Conservation (phyloP, 2,329 filamentous ascomycete species). For the Aspergillus japonicus region DNA sequence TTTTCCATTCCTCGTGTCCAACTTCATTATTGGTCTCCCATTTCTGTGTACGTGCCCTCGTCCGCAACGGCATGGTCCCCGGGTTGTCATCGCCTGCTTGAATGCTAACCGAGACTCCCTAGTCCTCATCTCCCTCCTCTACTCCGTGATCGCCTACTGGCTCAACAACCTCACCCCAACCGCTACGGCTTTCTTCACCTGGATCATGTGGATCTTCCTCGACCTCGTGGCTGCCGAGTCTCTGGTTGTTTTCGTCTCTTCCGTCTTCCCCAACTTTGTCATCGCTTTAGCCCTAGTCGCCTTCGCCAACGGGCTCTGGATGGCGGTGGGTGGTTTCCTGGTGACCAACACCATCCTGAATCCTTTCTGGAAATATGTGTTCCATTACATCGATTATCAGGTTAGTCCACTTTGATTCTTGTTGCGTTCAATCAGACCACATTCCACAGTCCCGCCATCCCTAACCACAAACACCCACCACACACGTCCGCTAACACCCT, state of each 20-base stretch:
- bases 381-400: slow-evolving; percentile 87
- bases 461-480: neutral
- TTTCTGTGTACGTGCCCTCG: slow-evolving; percentile 60
- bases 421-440: neutral
- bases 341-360: slow-evolving; percentile 72
- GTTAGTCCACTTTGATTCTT: slow-evolving; percentile 24
- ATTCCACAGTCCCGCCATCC: neutral
- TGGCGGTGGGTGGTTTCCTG: slow-evolving; percentile 81
- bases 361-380: slow-evolving; percentile 81
- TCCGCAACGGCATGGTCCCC: neutral
- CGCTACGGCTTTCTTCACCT: slow-evolving; percentile 68
- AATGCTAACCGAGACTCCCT: neutral
- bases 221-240: slow-evolving; percentile 80
- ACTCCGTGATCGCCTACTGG: slow-evolving; percentile 76
- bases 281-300: slow-evolving; percentile 75
- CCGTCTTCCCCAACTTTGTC: slow-evolving; percentile 75
- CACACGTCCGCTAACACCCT: neutral
- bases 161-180: slow-evolving; percentile 70
- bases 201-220: slow-evolving; percentile 81
- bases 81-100: neutral
- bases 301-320: slow-evolving; percentile 87
- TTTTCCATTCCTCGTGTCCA: slow-evolving; percentile 69
- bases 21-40: slow-evolving; percentile 78
- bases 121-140: slow-evolving; percentile 72
- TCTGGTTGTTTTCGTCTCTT: slow-evolving; percentile 73